Percentiles rank a stretch among this genome's conserved stretches.
Conservation (phyloP, 164 flowering plant species). For the grape (Vitis vinifera) region ASM3070453v1 NC_081811.1:25218501-25219000, state of each 20-base stretch:
- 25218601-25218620: constrained; percentile 22
- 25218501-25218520: neutral
- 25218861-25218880: no score
- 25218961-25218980: no score
- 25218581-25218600: constrained; percentile 8
- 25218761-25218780: neutral
- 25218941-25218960: no score
- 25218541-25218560: constrained; percentile 22
- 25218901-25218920: no score
- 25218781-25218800: no score
- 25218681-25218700: neutral
- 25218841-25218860: no score
- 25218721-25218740: neutral
- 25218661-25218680: no score
- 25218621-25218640: constrained; percentile 24
- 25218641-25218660: neutral
- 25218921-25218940: no score
- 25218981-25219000: no score
- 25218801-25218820: no score
- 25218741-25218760: neutral
- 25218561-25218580: constrained; percentile 25
- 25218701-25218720: neutral
- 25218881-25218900: no score
- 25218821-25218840: no score
- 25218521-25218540: constrained; percentile 26